Evolutionary conservation across 495 filamentous ascomycete genomes (phyloP).

Genomic region (Aspergillus bridgeri): DNA sequence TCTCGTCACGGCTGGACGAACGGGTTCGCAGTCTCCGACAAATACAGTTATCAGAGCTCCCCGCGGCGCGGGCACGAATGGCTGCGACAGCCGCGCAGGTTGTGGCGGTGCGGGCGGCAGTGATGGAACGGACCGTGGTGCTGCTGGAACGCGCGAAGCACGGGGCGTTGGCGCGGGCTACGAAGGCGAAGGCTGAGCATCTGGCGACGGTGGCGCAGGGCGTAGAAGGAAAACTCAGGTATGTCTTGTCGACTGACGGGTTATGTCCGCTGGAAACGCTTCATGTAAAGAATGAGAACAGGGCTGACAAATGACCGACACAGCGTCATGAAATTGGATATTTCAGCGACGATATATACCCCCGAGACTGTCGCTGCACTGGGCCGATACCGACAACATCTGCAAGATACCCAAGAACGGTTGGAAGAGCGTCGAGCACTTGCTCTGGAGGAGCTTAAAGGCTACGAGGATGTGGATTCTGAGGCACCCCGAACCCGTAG

Average conservation of each 20-base stretch:
- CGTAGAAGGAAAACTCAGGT: conserved; percentile 50
- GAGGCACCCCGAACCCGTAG: conserved; percentile 6
- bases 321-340: conserved; percentile 42
- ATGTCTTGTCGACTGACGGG: conserved; percentile 20
- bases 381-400: conserved; percentile 49
- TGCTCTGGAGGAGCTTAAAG: conserved; percentile 48
- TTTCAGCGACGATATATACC: conserved; percentile 50
- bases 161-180: conserved; percentile 56
- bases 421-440: conserved; percentile 43
- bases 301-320: neutral
- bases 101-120: conserved; percentile 26
- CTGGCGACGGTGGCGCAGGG: conserved; percentile 58
- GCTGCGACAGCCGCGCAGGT: conserved; percentile 37
- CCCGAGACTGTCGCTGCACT: conserved; percentile 57
- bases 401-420: conserved; percentile 47
- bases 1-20: conserved; percentile 27
- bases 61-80: conserved; percentile 33
- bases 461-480: conserved; percentile 47
- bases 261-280: neutral
- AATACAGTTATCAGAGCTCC: conserved; percentile 32
- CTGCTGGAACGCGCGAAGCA: conserved; percentile 61
- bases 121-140: conserved; percentile 40
- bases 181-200: conserved; percentile 52
- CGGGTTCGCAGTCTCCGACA: conserved; percentile 27
- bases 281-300: neutral